Evolutionary conservation across 2,329 filamentous ascomycete genomes (phyloP), one percentile per base, ranked within the genome.

Genomic region (Metarhizium robertsii): DNA sequence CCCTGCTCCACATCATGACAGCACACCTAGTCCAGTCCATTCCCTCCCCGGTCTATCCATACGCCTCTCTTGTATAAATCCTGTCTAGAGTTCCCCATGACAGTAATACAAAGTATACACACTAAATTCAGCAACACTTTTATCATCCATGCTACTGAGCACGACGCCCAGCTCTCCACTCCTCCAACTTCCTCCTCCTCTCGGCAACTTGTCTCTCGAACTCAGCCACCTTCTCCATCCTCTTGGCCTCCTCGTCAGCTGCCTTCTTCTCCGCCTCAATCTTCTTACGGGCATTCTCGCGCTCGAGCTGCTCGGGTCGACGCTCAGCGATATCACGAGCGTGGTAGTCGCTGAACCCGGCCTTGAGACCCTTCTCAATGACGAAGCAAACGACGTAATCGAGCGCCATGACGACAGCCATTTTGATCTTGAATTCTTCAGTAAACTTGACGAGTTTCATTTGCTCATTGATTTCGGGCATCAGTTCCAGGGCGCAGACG

Each of bases 391-490:
- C 87, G 2, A 75, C 82, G 67, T 92, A 99, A 71, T 99, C 94
- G 40, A 92, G 65, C 6, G 92, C 71, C 94, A 99, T 99, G 65
- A 90, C 79, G 0, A 75, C 71, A 0, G 90, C 95, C 76, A 99
- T 85, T 53, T 87, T 92, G 47, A 80, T 68, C 78, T 95, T 96
- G 81, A 99, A 99, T 64, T 95, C 90, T 2, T 79, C 79, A 36
- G 78, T 87, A 72, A 99, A 99, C 3, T 90, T 90, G 4, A 99
- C 94, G 1, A 99, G 84, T 67, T 88, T 90, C 75, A 99, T 86
- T 71, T 90, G 86, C 72, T 92, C 82, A 73, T 97, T 99, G 71
- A 99, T 85, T 69, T 97, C 94, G 2, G 94, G 94, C 51, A 97
- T 79, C 65, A 99, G 90, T 71, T 99, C 94, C 1, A 92, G 95